These are phyloP conservation scores for Anthracocystis panici-leucophaei DNA, from an alignment of 1,284 basidiomycete genomes.

Conservation along the genomic window DNA sequence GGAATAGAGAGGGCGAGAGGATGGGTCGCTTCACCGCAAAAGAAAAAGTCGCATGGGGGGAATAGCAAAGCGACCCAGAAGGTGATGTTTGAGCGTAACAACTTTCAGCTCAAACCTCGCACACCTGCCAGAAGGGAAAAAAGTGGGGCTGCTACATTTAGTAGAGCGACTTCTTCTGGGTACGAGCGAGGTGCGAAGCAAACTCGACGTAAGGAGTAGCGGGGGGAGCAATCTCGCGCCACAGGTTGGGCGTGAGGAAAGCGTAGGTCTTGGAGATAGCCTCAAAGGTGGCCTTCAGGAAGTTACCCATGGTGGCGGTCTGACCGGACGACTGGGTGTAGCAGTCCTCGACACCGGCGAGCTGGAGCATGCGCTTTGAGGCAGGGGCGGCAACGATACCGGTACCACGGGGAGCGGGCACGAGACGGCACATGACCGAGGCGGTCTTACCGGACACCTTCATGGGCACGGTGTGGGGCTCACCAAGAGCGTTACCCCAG, in stretches of 20 bases:
- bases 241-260: conserved; percentile 97
- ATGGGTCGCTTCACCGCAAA: conserved; percentile 10
- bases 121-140: not conserved
- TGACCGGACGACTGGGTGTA: conserved; percentile 98
- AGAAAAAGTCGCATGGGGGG: conserved; percentile 10
- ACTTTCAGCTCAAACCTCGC: not conserved
- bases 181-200: conserved; percentile 65
- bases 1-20: conserved; percentile 48
- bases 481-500: conserved; percentile 87
- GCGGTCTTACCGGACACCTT: conserved; percentile 97
- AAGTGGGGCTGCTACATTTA: conserved; percentile 21
- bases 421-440: conserved; percentile 98
- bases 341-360: conserved; percentile 93
- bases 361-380: conserved; percentile 94
- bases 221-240: conserved; percentile 88
- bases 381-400: conserved; percentile 99
- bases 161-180: conserved; percentile 64
- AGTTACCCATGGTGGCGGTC: conserved; percentile 99
- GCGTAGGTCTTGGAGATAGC: conserved; percentile 97
- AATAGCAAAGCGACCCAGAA: conserved; percentile 13
- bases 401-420: conserved; percentile 96
- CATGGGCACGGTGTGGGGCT: conserved; percentile 99
- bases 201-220: conserved; percentile 71
- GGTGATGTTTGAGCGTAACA: not conserved
- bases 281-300: conserved; percentile 98